Evolutionary conservation across 1,284 basidiomycete genomes (phyloP).

Genomic region (Grifola frondosa): DNA sequence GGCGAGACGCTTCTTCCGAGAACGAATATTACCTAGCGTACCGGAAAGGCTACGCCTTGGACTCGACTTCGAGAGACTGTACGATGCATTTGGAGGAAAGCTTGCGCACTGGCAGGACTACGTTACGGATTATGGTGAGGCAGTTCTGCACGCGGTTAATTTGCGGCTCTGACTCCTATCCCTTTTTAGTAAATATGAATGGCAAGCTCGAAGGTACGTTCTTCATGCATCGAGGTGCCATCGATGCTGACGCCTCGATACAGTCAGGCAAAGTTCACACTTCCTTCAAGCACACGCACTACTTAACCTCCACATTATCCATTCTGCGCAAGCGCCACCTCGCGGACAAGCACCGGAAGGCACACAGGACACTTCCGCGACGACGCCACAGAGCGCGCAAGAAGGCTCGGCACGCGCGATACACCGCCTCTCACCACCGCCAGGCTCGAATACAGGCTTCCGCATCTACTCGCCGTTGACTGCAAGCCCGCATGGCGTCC

Average conservation of each 20-base stretch:
- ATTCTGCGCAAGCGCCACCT: constrained; percentile 57
- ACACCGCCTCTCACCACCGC: constrained; percentile 36
- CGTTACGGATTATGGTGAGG: constrained; percentile 63
- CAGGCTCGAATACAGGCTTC: constrained; percentile 45
- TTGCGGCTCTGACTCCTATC: too few relatives aligned
- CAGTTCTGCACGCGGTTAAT: too few relatives aligned
- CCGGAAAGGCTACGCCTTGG: constrained; percentile 52
- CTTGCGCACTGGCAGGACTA: constrained; percentile 80
- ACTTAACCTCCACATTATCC: constrained; percentile 74
- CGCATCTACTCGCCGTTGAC: constrained; percentile 60
- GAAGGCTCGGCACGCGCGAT: constrained; percentile 51
- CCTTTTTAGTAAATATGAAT: constrained; percentile 32
- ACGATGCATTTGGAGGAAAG: constrained; percentile 79
- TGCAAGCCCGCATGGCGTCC: constrained; percentile 38
- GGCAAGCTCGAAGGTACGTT: constrained; percentile 42
- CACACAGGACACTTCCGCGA: constrained; percentile 7
- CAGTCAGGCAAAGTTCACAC: constrained; percentile 72
- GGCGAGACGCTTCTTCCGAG: constrained; percentile 61
- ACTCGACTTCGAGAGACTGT: constrained; percentile 70
- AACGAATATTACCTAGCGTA: constrained; percentile 59
- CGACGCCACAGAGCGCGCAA: constrained; percentile 17
- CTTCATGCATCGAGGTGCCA: background rate
- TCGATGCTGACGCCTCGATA: constrained; percentile 7
- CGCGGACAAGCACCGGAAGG: constrained; percentile 18
- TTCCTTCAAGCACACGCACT: constrained; percentile 76